Evolutionary conservation across 2,329 filamentous ascomycete genomes (phyloP).

Genomic region (Domatiomyces globalis): DNA sequence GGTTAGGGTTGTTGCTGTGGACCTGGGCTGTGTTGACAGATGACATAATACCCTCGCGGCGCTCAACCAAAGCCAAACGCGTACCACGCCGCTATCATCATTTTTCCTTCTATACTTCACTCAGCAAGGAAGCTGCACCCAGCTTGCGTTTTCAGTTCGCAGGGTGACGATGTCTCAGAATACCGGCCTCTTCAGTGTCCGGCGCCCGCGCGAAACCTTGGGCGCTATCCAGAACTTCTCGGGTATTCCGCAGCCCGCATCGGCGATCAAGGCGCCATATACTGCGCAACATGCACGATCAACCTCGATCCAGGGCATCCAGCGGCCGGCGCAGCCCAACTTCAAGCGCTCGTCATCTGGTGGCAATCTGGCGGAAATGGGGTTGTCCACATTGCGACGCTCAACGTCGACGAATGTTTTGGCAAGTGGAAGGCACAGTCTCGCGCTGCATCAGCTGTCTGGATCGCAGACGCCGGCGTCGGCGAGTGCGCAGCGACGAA

Average conservation of each 20-base stretch:
- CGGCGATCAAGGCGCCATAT: slow-evolving; percentile 69
- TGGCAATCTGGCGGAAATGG: slow-evolving; percentile 62
- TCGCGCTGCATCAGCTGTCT: slow-evolving; percentile 45
- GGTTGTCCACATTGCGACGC: slow-evolving; percentile 67
- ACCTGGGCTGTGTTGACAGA: not conserved
- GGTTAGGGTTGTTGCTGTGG: not conserved
- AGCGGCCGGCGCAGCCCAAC: slow-evolving; percentile 69
- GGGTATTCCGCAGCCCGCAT: slow-evolving; percentile 76
- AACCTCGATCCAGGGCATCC: slow-evolving; percentile 72
- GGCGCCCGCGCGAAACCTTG: slow-evolving; percentile 83
- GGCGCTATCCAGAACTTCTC: slow-evolving; percentile 72
- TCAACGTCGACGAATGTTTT: slow-evolving; percentile 60
- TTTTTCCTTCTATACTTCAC: not conserved
- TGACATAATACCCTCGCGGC: not conserved
- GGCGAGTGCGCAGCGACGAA: slow-evolving; percentile 48
- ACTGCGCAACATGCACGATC: slow-evolving; percentile 64
- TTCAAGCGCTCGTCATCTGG: slow-evolving; percentile 78
- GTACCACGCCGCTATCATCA: not conserved
- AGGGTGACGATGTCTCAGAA: slow-evolving; percentile 62
- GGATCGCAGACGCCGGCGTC: slow-evolving; percentile 39
- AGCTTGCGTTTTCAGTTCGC: not conserved
- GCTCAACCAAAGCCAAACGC: not conserved
- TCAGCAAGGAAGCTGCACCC: not conserved
- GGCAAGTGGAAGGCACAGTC: slow-evolving; percentile 54
- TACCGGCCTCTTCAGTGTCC: slow-evolving; percentile 76